Conservation (phyloP, 164 flowering plant genomes). For the Sextonia rubra region DNA sequence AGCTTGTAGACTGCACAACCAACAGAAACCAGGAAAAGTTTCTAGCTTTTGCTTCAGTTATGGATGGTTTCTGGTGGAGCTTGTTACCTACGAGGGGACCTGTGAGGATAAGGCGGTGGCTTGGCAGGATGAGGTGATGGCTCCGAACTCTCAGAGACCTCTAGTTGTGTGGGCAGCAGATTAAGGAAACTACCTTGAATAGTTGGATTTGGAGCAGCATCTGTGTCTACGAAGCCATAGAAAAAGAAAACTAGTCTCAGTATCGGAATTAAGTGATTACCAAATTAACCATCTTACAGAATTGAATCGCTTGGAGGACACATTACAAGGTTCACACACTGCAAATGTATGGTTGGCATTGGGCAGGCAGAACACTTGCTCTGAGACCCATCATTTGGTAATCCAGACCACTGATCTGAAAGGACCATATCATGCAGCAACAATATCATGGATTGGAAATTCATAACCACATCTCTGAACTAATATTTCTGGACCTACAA, state of each 20-base stretch:
- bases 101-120: conserved; percentile 20
- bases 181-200: conserved; percentile 25
- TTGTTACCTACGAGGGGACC: conserved; percentile 2
- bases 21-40: neutral
- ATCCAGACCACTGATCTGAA: neutral
- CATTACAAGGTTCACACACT: neutral
- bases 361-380: neutral
- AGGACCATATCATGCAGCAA: neutral
- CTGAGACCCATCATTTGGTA: neutral
- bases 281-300: neutral
- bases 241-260: conserved; percentile 3
- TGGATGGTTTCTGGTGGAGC: neutral
- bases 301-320: neutral
- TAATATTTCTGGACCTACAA: neutral
- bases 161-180: conserved; percentile 27
- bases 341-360: neutral
- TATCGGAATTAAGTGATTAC: neutral
- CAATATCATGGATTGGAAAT: neutral
- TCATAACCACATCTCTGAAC: neutral
- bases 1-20: neutral
- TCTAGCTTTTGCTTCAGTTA: neutral
- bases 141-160: conserved; percentile 32
- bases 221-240: conserved; percentile 1
- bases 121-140: conserved; percentile 15
- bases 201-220: conserved; percentile 21